Percentiles rank a stretch among this genome's conserved stretches.
These are phyloP conservation scores for Beauveria pseudobassiana DNA, from an alignment of 2,329 filamentous ascomycete species.

Conservation along the genomic window DNA sequence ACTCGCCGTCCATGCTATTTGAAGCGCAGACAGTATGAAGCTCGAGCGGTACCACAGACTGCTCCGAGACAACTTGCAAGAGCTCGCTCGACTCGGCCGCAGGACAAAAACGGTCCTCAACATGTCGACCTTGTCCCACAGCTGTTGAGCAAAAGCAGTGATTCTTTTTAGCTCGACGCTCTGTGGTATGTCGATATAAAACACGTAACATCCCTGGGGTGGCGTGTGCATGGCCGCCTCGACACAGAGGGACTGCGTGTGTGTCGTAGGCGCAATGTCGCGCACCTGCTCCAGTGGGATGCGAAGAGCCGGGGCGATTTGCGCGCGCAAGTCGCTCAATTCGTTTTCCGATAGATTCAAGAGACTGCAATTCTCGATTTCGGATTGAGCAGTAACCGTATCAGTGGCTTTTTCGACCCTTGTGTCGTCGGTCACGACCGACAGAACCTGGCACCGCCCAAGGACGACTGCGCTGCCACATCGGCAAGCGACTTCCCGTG, in stretches of 20 bases:
- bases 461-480: not conserved
- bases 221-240: not conserved
- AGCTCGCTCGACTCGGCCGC: not conserved
- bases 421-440: not conserved
- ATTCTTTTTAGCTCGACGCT: not conserved
- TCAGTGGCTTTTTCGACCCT: not conserved
- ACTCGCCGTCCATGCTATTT: not conserved
- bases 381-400: no score
- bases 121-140: not conserved
- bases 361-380: not conserved
- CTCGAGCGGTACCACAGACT: not conserved
- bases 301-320: not conserved
- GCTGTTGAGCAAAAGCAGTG: not conserved
- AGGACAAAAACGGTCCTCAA: not conserved
- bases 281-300: not conserved
- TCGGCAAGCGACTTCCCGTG: not conserved
- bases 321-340: not conserved
- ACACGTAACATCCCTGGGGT: not conserved
- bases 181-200: not conserved
- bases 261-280: not conserved
- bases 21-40: not conserved
- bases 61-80: not conserved
- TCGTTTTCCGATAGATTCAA: not conserved
- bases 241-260: not conserved
- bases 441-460: not conserved